Evolutionary conservation across 2,329 filamentous ascomycete species (phyloP).

Genomic region (Drechslera avenae): DNA sequence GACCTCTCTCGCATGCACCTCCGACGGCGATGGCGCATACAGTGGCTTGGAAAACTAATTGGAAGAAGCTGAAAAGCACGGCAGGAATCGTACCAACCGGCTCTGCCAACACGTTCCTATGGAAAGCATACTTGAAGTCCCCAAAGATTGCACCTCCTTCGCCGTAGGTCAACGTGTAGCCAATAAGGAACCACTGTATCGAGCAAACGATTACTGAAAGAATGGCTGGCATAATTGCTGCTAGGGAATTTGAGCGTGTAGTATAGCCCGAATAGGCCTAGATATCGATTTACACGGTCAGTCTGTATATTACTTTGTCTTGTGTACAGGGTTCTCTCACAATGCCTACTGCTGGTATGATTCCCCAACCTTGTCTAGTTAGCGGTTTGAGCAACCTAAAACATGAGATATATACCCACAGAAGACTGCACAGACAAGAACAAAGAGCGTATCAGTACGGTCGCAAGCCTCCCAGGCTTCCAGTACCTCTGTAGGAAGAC

Average conservation of each 20-base stretch:
- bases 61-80: conserved; percentile 59
- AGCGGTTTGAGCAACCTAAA: neutral
- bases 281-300: too few relatives aligned
- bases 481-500: conserved; percentile 34
- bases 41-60: conserved; percentile 57
- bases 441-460: conserved; percentile 58
- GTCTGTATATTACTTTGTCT: too few relatives aligned
- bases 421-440: conserved; percentile 58
- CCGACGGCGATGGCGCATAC: conserved; percentile 59
- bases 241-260: conserved; percentile 54
- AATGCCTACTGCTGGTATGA: conserved; percentile 58
- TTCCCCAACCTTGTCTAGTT: conserved; percentile 51
- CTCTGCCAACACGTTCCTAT: conserved; percentile 53
- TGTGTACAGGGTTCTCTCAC: conserved; percentile 24
- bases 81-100: conserved; percentile 58
- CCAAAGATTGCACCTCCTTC: conserved; percentile 55
- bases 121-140: conserved; percentile 53
- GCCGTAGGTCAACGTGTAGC: conserved; percentile 57
- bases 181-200: conserved; percentile 58
- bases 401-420: conserved; percentile 32
- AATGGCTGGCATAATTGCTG: conserved; percentile 56
- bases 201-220: conserved; percentile 56
- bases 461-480: conserved; percentile 58
- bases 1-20: conserved; percentile 55
- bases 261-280: conserved; percentile 54